A percentile compares a stretch with the other conserved stretches of the same genome.
Evolutionary conservation across 1,284 basidiomycete genomes (phyloP).

Genomic region (Heliocybe sulcata): DNA sequence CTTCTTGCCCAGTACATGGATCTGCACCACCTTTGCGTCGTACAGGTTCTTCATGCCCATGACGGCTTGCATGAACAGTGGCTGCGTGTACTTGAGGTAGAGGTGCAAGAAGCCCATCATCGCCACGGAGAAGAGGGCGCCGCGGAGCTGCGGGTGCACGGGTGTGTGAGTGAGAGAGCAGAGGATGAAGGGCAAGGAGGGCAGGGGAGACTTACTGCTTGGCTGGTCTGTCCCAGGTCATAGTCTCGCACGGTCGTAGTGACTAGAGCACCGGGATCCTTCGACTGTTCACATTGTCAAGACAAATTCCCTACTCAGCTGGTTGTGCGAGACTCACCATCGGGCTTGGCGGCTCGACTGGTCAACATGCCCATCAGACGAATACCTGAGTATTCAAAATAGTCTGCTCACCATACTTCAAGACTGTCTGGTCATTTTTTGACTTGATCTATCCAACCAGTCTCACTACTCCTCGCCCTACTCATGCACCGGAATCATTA

Average conservation of each 20-base stretch:
- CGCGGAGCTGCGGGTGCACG: slow-evolving; percentile 44
- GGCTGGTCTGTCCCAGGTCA: slow-evolving; percentile 82
- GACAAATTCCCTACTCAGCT: neutral
- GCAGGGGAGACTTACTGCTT: slow-evolving; percentile 49
- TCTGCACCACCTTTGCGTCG: slow-evolving; percentile 77
- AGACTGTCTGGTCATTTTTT: slow-evolving; percentile 92
- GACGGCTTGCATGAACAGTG: slow-evolving; percentile 85
- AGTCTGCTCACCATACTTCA: slow-evolving; percentile 77
- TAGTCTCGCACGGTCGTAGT: slow-evolving; percentile 95
- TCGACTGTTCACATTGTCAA: slow-evolving; percentile 34
- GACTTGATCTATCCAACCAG: slow-evolving; percentile 63
- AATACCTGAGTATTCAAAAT: too few species aligned
- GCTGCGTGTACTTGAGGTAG: slow-evolving; percentile 85
- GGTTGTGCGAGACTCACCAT: slow-evolving; percentile 37
- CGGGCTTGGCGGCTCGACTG: slow-evolving; percentile 55
- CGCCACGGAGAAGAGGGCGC: slow-evolving; percentile 72
- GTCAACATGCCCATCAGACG: slow-evolving; percentile 3
- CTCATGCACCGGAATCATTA: neutral
- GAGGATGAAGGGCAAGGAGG: neutral
- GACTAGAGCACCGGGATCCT: slow-evolving; percentile 73
- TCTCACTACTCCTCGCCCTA: neutral
- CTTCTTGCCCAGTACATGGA: slow-evolving; percentile 71
- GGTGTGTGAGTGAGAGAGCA: too few species aligned
- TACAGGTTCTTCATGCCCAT: slow-evolving; percentile 86
- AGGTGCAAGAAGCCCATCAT: slow-evolving; percentile 89